A percentile compares a stretch with the other conserved stretches of the same genome.
Conservation (phyloP, 345 rosid genomes). For the Acer campestre region DNA sequence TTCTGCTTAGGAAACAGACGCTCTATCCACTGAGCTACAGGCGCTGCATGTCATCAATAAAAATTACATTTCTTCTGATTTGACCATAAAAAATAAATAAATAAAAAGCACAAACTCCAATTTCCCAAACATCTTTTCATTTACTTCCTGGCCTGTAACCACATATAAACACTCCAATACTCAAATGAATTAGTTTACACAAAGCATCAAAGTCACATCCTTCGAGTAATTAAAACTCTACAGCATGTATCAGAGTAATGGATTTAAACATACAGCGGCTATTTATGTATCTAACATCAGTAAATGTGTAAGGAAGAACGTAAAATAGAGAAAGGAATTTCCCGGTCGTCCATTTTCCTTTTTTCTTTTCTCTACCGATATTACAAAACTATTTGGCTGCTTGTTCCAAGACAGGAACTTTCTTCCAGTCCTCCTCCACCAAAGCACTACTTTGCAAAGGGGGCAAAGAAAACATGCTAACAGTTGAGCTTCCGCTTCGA, state of each 20-base stretch:
- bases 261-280: slow-evolving; percentile 13
- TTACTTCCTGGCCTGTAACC: not conserved
- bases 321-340: too few species aligned
- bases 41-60: slow-evolving; percentile 34
- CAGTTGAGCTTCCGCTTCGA: slow-evolving; percentile 79
- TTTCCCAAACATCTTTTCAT: not conserved
- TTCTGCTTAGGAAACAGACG: slow-evolving; percentile 99
- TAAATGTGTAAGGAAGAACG: not conserved
- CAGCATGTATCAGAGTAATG: slow-evolving; percentile 5
- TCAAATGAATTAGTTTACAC: not conserved
- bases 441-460: slow-evolving; percentile 55
- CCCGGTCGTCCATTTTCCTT: not conserved
- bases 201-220: not conserved
- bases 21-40: slow-evolving; percentile 99
- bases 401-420: slow-evolving; percentile 61
- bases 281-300: not conserved
- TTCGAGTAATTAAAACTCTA: not conserved
- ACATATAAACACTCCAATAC: not conserved
- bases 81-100: too few species aligned
- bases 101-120: not conserved
- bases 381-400: slow-evolving; percentile 46
- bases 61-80: too few species aligned
- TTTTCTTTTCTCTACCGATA: not conserved
- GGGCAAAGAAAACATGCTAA: slow-evolving; percentile 67
- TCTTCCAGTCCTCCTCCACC: slow-evolving; percentile 53